Base-by-base conservation (phyloP, 176 grass and related monocot species). In the Eremochloa ophiuroides region DNA sequence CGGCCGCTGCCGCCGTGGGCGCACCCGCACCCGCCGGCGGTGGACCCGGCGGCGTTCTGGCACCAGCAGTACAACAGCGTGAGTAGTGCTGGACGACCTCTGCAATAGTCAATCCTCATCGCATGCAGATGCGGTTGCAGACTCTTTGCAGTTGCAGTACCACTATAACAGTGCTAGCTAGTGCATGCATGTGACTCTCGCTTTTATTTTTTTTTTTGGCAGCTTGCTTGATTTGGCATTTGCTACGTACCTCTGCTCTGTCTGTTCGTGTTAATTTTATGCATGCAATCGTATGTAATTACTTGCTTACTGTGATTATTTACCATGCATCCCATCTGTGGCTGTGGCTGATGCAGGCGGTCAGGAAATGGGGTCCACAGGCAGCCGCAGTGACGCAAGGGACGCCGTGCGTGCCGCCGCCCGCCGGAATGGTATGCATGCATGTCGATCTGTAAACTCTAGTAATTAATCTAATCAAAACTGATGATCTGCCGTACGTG, bases 31-130 rank as follows among this genome's bases (percentile, higher is more conserved):
- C 74, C 20, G 20, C 7, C 51, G 51, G 20, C 84, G n/a, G 70
- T 79, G 66, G 85, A 91, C 69, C 86, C 88, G 0, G 74, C 82
- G 20, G 74, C 82, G 20, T 95, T 86, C 86, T 99, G 91, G 93
- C 88, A 91, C 56, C 93, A 99, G 34, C 90, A 89, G 41, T 93
- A 85, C 35, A 83, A 85, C 35, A 83, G 46, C 22, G 95, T 93
- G 82, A 26, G 33, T 33, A 33, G 33, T 17, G n/a, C n/a, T n/a
- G n/a, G n/a, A n/a, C n/a, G n/a, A n/a, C n/a, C n/a, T n/a, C n/a
- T n/a, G n/a, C n/a, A n/a, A n/a, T n/a, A n/a, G n/a, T n/a, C n/a
- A n/a, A n/a, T n/a, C n/a, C n/a, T n/a, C n/a, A n/a, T n/a, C n/a
- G n/a, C n/a, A n/a, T n/a, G n/a, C n/a, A n/a, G n/a, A n/a, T n/a